Conservation (phyloP, 768 basidiomycete genomes). For the Trametes cubensis region DNA sequence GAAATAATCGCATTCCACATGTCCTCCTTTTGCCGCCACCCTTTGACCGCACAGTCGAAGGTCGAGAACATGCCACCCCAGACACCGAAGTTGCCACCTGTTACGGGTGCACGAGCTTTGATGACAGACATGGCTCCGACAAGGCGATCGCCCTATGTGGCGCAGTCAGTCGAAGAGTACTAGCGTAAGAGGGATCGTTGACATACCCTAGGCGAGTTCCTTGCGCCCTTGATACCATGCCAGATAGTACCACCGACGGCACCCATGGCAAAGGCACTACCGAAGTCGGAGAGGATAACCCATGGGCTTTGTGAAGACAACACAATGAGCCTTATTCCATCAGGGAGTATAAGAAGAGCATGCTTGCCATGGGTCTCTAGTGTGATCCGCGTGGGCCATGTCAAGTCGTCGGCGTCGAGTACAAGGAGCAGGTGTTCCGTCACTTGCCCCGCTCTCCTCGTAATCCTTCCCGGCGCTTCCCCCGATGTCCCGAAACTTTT, state of each 20-base stretch:
- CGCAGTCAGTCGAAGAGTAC: background rate
- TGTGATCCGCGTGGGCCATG: constrained; percentile 93
- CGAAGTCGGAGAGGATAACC: constrained; percentile 98
- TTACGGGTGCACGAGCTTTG: constrained; percentile 97
- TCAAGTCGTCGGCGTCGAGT: constrained; percentile 19
- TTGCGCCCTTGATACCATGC: constrained; percentile 97
- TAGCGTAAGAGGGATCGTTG: background rate
- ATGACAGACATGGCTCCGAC: constrained; percentile 94
- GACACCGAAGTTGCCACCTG: constrained; percentile 94
- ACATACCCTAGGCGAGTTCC: constrained; percentile 91
- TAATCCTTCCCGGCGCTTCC: constrained; percentile 5
- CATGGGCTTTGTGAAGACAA: constrained; percentile 68
- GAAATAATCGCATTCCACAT: constrained; percentile 99
- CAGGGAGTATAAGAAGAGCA: background rate
- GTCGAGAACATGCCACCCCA: constrained; percentile 99
- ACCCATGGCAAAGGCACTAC: constrained; percentile 97
- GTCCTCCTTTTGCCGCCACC: constrained; percentile 95
- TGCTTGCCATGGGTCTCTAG: constrained; percentile 86
- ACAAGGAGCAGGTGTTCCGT: constrained; percentile 20
- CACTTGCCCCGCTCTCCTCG: constrained; percentile 9
- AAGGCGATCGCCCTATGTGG: constrained; percentile 82
- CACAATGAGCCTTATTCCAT: constrained; percentile 8
- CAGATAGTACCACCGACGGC: constrained; percentile 97
- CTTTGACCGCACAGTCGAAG: constrained; percentile 98
- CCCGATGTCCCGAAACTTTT: constrained; percentile 21